Conservation (phyloP, 1,139 yeast species). For the Candida frijolesensis region DNA sequence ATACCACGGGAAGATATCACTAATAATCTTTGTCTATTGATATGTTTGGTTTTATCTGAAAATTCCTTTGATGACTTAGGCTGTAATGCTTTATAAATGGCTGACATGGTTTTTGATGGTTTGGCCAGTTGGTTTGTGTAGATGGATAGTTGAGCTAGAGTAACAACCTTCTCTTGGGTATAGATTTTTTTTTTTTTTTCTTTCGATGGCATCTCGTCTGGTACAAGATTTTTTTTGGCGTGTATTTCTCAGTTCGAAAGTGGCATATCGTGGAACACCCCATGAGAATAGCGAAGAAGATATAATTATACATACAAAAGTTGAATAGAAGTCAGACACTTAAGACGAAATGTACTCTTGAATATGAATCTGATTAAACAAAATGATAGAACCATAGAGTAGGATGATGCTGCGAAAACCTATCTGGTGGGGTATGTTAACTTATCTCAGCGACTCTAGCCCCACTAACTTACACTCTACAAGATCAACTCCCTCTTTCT, state of each 20-base stretch:
- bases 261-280: not conserved
- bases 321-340: too few relatives aligned
- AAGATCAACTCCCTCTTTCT: not conserved
- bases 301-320: too few relatives aligned
- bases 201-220: constrained; percentile 8
- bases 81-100: constrained; percentile 71
- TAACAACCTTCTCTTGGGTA: not conserved
- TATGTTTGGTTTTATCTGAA: constrained; percentile 54
- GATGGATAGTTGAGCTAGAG: not conserved
- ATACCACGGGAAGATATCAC: constrained; percentile 94
- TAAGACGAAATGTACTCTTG: too few relatives aligned
- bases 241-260: not conserved
- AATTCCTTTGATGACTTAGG: constrained; percentile 46
- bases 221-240: not conserved
- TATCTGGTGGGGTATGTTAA: too few relatives aligned
- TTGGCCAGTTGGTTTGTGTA: not conserved
- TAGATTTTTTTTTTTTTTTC: constrained; percentile 5
- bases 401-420: too few relatives aligned
- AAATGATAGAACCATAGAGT: too few relatives aligned
- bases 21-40: constrained; percentile 79
- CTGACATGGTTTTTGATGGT: constrained; percentile 46
- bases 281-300: too few relatives aligned
- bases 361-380: too few relatives aligned
- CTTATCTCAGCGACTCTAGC: too few relatives aligned
- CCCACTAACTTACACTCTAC: not conserved